phyloP scores from a whole-genome alignment of 2,329 filamentous ascomycete genomes.

The Paraconiothyrium sp. region DNA sequence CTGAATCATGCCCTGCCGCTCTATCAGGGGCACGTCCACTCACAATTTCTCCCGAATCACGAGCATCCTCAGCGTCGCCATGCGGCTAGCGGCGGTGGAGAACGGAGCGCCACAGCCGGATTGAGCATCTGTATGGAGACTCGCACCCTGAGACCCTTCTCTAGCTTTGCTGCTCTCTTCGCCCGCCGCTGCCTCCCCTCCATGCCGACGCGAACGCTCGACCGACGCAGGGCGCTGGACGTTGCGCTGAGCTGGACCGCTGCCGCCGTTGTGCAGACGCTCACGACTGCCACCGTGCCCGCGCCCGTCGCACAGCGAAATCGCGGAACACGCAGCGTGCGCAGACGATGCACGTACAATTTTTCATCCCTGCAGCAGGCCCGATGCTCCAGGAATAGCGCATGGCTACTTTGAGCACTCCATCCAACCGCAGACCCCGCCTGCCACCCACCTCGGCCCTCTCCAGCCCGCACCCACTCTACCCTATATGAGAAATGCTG shows the following conservation, averaged over 20 bases:
- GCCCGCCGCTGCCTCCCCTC: not conserved
- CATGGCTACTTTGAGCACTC: not conserved
- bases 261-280: not conserved
- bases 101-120: conserved; percentile 14
- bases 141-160: conserved; percentile 6
- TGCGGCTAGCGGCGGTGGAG: conserved; percentile 12
- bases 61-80: not conserved
- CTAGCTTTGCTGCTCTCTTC: not conserved
- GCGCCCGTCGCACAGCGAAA: not conserved
- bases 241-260: not conserved
- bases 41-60: conserved; percentile 18
- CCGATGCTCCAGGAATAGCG: conserved; percentile 13
- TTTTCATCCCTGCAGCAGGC: conserved; percentile 5
- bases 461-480: conserved; percentile 1
- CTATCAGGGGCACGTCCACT: conserved; percentile 15
- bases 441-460: not conserved
- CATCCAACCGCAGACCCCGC: conserved; percentile 3
- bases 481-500: conserved; percentile 3
- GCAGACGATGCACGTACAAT: conserved; percentile 10
- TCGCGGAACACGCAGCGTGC: not conserved
- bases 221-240: not conserved
- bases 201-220: not conserved
- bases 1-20: not conserved
- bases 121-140: not conserved
- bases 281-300: not conserved